A percentile compares a stretch with the other conserved stretches of the same genome.
phyloP scores from a whole-genome alignment of 306 rosid species.

The Castanea mollissima region DNA sequence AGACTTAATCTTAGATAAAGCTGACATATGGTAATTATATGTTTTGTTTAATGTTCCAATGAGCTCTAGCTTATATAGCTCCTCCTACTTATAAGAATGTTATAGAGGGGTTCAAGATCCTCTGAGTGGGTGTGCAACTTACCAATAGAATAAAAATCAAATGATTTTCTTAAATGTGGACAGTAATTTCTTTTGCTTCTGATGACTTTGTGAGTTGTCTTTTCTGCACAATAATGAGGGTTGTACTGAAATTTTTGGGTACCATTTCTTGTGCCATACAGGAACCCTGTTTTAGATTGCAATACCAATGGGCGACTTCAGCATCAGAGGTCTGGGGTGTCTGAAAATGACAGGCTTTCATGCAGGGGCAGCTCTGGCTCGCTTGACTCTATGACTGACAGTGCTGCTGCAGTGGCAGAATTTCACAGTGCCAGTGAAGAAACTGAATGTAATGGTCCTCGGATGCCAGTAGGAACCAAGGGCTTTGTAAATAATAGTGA shows the following conservation, averaged over 20 bases:
- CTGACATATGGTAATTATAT: neutral
- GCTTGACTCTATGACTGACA: constrained; percentile 28
- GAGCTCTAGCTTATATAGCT: neutral
- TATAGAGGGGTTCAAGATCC: neutral
- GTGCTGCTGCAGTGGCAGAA: constrained; percentile 31
- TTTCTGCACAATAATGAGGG: neutral
- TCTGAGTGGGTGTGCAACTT: neutral
- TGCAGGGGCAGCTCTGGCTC: constrained; percentile 35
- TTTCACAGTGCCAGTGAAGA: constrained; percentile 40
- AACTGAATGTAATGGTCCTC: constrained; percentile 46
- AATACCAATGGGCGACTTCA: constrained; percentile 39
- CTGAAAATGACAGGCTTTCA: constrained; percentile 54
- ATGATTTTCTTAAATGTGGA: constrained; percentile 8
- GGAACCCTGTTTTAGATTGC: constrained; percentile 43
- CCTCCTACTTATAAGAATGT: neutral
- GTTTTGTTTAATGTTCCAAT: neutral
- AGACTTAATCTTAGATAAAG: neutral
- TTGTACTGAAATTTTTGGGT: neutral
- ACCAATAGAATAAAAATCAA: neutral
- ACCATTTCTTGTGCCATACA: constrained; percentile 21
- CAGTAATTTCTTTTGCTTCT: neutral
- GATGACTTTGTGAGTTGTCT: neutral
- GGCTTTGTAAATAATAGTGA: constrained; percentile 66
- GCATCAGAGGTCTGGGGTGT: constrained; percentile 34
- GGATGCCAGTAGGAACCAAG: constrained; percentile 32